These are phyloP conservation scores for Ziziphus jujuba DNA, from an alignment of 306 rosid species.

Conservation along the genomic window DNA sequence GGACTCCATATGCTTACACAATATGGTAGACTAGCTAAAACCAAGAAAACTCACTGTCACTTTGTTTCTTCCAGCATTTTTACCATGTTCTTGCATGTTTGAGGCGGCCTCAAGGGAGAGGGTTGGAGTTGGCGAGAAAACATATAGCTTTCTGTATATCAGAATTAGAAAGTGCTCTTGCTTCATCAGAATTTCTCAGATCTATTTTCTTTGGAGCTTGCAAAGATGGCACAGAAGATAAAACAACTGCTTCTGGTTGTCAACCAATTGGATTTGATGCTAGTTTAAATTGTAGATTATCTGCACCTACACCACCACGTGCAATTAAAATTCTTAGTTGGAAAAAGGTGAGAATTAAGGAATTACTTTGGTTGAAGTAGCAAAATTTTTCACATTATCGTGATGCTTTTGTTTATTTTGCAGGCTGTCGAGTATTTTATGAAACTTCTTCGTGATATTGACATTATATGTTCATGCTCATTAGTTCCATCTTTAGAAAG, in stretches of 20 bases:
- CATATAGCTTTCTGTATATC: conserved; percentile 79
- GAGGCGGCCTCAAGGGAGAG: conserved; percentile 98
- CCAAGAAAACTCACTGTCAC: conserved; percentile 20
- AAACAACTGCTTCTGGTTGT: conserved; percentile 86
- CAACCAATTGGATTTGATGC: conserved; percentile 94
- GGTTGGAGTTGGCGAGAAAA: conserved; percentile 91
- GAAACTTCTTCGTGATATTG: conserved; percentile 84
- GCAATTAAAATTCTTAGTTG: conserved; percentile 73
- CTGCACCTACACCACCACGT: conserved; percentile 98
- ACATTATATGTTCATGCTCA: conserved; percentile 62
- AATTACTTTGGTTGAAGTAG: conserved; percentile 14
- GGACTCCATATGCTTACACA: not conserved
- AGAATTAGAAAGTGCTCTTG: conserved; percentile 60
- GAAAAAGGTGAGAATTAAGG: conserved; percentile 54
- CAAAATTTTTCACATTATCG: conserved; percentile 11
- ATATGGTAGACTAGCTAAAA: not conserved
- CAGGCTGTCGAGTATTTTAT: conserved; percentile 84
- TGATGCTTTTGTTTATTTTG: conserved; percentile 34
- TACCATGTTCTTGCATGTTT: conserved; percentile 78
- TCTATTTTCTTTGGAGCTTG: conserved; percentile 40
- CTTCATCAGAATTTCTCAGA: conserved; percentile 72
- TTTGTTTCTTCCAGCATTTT: conserved; percentile 71
- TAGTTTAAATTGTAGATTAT: conserved; percentile 76
- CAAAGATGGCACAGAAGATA: conserved; percentile 42
- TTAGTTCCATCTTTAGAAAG: conserved; percentile 73